Evolutionary conservation across 352 stramenopile genomes (phyloP).

Genomic region (Phytophthora chlamydospora): DNA sequence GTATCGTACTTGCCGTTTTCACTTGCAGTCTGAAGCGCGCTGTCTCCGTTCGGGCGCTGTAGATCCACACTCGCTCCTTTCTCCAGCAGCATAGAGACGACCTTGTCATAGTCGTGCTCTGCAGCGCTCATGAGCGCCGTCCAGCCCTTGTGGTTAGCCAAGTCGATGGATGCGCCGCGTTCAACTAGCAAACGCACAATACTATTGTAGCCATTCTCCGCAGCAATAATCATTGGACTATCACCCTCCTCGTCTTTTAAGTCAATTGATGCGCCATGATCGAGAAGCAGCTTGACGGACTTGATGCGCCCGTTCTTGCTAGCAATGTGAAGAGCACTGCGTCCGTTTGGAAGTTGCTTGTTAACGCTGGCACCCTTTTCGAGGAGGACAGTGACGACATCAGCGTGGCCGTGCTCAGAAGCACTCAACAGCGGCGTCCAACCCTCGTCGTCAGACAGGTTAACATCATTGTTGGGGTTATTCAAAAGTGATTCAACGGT

Average conservation of each 20-base stretch:
- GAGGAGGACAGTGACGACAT: too few relatives aligned
- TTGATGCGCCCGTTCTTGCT: background rate
- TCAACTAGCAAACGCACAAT: slow-evolving; percentile 4
- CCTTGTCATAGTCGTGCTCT: background rate
- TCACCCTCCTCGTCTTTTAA: background rate
- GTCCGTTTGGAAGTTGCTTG: too few relatives aligned
- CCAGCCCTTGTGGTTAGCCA: background rate
- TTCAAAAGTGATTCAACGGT: too few relatives aligned
- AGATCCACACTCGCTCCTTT: slow-evolving; percentile 1
- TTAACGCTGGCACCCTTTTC: too few relatives aligned
- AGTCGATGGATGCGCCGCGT: slow-evolving; percentile 2
- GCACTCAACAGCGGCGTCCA: too few relatives aligned
- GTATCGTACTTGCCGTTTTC: slow-evolving; percentile 4
- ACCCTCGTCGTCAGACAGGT: too few relatives aligned
- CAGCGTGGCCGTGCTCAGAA: too few relatives aligned
- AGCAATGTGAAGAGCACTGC: background rate
- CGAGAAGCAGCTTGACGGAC: slow-evolving; percentile 1
- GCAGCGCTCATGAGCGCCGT: slow-evolving; percentile 11
- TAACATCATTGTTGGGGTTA: too few relatives aligned
- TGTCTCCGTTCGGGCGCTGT: slow-evolving; percentile 1
- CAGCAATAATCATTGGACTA: slow-evolving; percentile 2
- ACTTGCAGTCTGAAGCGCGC: slow-evolving; percentile 10
- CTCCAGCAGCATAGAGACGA: slow-evolving; percentile 3
- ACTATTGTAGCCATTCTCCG: background rate
- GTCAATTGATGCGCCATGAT: background rate